Evolutionary conservation across 2,329 filamentous ascomycete genomes (phyloP), one percentile per base, ranked within the genome.

Genomic region (Ophioceras dolichostomum): DNA sequence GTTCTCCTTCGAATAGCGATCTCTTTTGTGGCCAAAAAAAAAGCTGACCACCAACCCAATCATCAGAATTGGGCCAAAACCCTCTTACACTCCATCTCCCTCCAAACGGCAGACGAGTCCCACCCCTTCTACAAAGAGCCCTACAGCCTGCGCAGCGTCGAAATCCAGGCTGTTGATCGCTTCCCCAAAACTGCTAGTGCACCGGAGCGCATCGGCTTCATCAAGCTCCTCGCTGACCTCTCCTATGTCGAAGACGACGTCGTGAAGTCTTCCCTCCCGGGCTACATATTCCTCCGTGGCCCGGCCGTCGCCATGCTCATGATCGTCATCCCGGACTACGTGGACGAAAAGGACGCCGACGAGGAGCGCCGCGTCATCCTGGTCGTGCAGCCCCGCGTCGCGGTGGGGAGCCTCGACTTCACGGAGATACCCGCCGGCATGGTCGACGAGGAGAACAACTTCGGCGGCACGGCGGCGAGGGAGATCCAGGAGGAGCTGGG

Each of bases 401-500:
- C 74, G 0, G 68, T 61, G 1, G 71, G 68, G 0, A 70, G 68
- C n/a, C 52, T 78, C 2, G 60, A 60, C 14, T 73, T 78, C 41
- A 62, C 70, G 0, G 74, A 79, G 52, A 47, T 79, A 10, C 74
- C 74, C 0, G 74, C 74, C 0, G 74, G 74, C 2, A 78, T 79
- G 73, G 67, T 78, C 1, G 74, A 79, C 44, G 67, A 68, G 21
- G 56, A 54, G 12, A 69, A 67, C 1, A 65, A 59, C 20, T 78
- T 79, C 47, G 61, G 62, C 10, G 74, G 75, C 18, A 61, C 63
- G 0, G 75, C 74, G 2, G 74, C 74, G 3, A 65, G 61, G 46
- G 75, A 79, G 57, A 73, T 79, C 9, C 43, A 69, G 41, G 74
- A 79, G 56, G 75, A 79, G 52, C 57, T 76, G 2, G 72, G 69